Conservation (phyloP, 192 early-diverging fungal genomes). For the Endogone sp. region DNA sequence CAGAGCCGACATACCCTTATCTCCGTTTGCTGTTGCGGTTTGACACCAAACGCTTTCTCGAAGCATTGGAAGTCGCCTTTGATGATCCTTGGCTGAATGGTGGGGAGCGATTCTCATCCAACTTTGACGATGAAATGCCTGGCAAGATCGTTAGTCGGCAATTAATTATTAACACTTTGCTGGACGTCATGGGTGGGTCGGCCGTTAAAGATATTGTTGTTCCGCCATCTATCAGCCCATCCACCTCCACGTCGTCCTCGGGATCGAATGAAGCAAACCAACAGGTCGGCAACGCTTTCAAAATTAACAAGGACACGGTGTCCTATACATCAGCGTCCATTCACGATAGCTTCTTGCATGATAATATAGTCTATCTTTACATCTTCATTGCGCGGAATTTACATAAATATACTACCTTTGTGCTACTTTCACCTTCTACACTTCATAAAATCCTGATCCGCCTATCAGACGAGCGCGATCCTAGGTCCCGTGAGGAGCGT, state of each 20-base stretch:
- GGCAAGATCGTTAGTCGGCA: slow-evolving; percentile 53
- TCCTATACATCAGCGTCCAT: slow-evolving; percentile 12
- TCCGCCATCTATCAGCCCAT: slow-evolving; percentile 9
- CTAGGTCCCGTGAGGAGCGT: slow-evolving; percentile 44
- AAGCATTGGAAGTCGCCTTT: slow-evolving; percentile 50
- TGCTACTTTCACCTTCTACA: slow-evolving; percentile 49
- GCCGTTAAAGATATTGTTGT: neutral
- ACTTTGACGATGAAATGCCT: slow-evolving; percentile 44
- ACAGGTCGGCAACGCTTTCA: slow-evolving; percentile 1
- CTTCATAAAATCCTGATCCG: slow-evolving; percentile 44
- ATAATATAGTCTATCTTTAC: slow-evolving; percentile 22
- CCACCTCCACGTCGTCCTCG: slow-evolving; percentile 17
- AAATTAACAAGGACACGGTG: slow-evolving; percentile 18
- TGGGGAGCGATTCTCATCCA: slow-evolving; percentile 34
- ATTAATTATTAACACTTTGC: slow-evolving; percentile 53
- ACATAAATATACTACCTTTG: slow-evolving; percentile 50
- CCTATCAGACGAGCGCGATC: slow-evolving; percentile 40
- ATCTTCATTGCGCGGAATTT: slow-evolving; percentile 53
- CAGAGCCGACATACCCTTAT: slow-evolving; percentile 61
- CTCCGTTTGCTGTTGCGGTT: slow-evolving; percentile 44
- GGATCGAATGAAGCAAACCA: slow-evolving; percentile 13
- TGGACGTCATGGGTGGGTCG: slow-evolving; percentile 48
- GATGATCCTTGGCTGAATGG: slow-evolving; percentile 59
- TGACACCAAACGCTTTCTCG: slow-evolving; percentile 47
- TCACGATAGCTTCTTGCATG: neutral